These are phyloP conservation scores for Cyberlindnera maritima DNA, from an alignment of 805 yeast genomes.

Conservation along the genomic window DNA sequence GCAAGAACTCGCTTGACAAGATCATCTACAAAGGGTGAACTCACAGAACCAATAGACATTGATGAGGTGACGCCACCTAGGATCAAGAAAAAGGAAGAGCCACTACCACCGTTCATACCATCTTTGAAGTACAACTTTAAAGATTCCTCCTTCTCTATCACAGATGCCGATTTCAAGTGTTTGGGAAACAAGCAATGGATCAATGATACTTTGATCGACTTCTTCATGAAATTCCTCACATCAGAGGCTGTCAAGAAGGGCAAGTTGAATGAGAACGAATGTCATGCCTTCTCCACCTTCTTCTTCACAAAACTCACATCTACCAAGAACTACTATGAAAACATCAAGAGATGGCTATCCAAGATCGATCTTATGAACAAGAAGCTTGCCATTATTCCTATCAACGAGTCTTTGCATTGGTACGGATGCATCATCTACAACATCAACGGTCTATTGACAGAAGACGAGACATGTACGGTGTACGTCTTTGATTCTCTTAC, in stretches of 20 bases:
- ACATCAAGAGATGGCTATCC: constrained; percentile 76
- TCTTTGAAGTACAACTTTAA: constrained; percentile 48
- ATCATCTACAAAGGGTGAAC: neutral
- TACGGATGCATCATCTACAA: constrained; percentile 71
- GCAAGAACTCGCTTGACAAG: neutral
- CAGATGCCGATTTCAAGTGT: constrained; percentile 73
- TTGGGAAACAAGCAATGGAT: constrained; percentile 82
- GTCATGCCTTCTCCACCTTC: constrained; percentile 73
- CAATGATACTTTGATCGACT: constrained; percentile 85
- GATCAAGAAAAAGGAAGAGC: neutral
- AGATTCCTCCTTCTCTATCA: constrained; percentile 55
- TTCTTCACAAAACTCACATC: constrained; percentile 67
- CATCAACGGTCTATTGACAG: constrained; percentile 33
- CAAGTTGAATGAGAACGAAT: constrained; percentile 36
- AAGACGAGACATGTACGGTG: constrained; percentile 19
- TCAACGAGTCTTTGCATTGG: constrained; percentile 86
- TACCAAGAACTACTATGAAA: constrained; percentile 47
- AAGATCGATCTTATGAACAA: constrained; percentile 60
- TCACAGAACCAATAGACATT: constrained; percentile 3
- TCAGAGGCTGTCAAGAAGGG: constrained; percentile 30
- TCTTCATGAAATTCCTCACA: constrained; percentile 64
- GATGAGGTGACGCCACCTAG: constrained; percentile 5
- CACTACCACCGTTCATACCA: constrained; percentile 29
- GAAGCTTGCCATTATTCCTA: constrained; percentile 70
- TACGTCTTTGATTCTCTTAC: constrained; percentile 76